Evolutionary conservation across 2,329 filamentous ascomycete species (phyloP).

Genomic region (Leptographium galeiforme): DNA sequence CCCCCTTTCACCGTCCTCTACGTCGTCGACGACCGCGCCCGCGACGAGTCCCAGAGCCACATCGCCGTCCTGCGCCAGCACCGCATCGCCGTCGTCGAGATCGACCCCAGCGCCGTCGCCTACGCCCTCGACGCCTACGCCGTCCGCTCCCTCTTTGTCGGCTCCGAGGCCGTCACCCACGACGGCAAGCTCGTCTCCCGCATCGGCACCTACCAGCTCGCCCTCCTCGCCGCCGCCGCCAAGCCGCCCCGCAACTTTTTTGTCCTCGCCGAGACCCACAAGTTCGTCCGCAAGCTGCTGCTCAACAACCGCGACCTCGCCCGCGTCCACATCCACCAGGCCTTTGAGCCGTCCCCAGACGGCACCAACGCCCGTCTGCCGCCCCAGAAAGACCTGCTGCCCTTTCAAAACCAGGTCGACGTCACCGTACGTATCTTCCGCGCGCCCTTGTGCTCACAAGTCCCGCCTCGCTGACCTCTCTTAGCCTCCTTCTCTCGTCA

Average conservation of each 20-base stretch:
- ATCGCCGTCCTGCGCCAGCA: conserved; percentile 56
- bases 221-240: conserved; percentile 58
- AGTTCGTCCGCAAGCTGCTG: conserved; percentile 82
- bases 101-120: conserved; percentile 62
- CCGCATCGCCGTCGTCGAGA: conserved; percentile 72
- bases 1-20: conserved; percentile 70
- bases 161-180: conserved; percentile 78
- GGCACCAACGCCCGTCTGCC: conserved; percentile 7
- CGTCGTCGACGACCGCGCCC: conserved; percentile 40
- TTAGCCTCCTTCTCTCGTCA: conserved; percentile 54
- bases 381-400: conserved; percentile 20
- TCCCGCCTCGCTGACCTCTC: background rate
- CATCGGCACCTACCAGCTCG: conserved; percentile 77
- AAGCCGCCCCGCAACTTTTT: conserved; percentile 51
- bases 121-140: conserved; percentile 56
- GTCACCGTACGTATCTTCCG: conserved; percentile 40
- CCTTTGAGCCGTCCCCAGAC: conserved; percentile 31
- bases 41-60: conserved; percentile 53
- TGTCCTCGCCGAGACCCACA: conserved; percentile 89
- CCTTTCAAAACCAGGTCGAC: conserved; percentile 45
- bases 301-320: conserved; percentile 63
- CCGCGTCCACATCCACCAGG: conserved; percentile 55
- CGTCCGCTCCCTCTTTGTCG: conserved; percentile 55
- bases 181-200: conserved; percentile 87
- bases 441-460: background rate